Conservation (phyloP, 495 filamentous ascomycete genomes). For the Penicillium pancosmium region DNA sequence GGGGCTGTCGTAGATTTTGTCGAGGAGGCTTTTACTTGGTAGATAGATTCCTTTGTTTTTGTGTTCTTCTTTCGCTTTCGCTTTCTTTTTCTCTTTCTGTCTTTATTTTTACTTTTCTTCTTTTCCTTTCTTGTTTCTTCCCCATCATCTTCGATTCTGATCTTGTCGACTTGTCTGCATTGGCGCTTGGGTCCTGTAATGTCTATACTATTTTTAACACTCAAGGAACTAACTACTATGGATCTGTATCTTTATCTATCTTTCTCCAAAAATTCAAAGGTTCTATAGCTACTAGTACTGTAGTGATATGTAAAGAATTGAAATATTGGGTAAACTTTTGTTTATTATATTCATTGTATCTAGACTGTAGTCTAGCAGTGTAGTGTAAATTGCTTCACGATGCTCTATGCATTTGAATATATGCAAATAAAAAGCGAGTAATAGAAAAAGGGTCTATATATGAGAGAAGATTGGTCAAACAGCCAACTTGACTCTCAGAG, state of each 20-base stretch:
- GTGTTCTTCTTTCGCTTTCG: neutral
- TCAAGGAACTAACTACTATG: neutral
- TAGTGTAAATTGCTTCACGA: neutral
- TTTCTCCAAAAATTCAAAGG: neutral
- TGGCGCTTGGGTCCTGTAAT: slow-evolving; percentile 9
- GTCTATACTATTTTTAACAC: slow-evolving; percentile 6
- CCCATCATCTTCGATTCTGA: neutral
- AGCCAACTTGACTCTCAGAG: no score
- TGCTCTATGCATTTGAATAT: neutral
- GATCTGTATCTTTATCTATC: neutral
- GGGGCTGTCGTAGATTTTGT: slow-evolving; percentile 80
- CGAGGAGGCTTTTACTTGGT: slow-evolving; percentile 93
- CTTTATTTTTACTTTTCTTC: slow-evolving; percentile 16
- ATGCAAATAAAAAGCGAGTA: neutral
- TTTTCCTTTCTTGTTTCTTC: slow-evolving; percentile 6
- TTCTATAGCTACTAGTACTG: neutral
- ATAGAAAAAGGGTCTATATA: neutral
- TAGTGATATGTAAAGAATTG: neutral
- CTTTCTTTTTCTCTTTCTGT: neutral
- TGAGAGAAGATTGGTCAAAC: no score
- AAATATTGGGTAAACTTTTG: neutral
- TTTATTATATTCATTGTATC: neutral
- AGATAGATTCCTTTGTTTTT: slow-evolving; percentile 10
- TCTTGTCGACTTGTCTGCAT: neutral
- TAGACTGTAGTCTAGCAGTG: neutral